Evolutionary conservation across 2,329 filamentous ascomycete species (phyloP), one percentile per base, ranked within the genome.

Genomic region (Corniculantispora saksenae): DNA sequence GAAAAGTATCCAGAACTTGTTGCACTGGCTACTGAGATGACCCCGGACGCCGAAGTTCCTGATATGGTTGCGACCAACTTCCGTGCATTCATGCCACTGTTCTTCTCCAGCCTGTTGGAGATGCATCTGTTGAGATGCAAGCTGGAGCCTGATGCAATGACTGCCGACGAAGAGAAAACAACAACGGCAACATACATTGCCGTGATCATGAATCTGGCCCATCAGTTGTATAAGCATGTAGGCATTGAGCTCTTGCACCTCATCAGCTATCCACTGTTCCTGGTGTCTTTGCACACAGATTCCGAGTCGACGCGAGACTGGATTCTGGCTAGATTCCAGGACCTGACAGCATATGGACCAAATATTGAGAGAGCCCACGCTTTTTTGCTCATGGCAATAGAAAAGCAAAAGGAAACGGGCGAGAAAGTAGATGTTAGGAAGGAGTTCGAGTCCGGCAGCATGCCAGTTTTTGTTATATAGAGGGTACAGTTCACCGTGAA

Each of bases 231-330:
- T 54, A 75, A 72, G 45, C 72, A 78, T 56, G 70, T 70, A 3
- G 75, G 76, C 6, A 69, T 75, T 8, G 70, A 73, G n/a, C 70
- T 73, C 8, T 71, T 77, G 55, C 65, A 73, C 7, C 70, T 74
- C 43, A 69, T 77, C 19, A 73, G 75, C 0, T 77, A 75, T 72
- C 74, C 75, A 6, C 67, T 78, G 7, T 76, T 78, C 62, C 70
- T 76, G n/a, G 76, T 72, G 5, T 75, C 72, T 8, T 66, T 79
- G 8, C 75, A 78, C 66, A 77, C 76, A 6, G 70, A 76, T 13
- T 72, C 75, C 27, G 66, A 70, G 3, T 64, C 75, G 5, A 73
- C 78, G 29, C 74, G 72, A 6, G 72, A 74, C 10, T 79, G 76
- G 72, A 72, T 77, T 19, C 59, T 78, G 15, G 70, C 71, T 10